phyloP scores from a whole-genome alignment of 805 yeast genomes.

The fission yeast (Schizosaccharomyces pombe) region ASM294v3 CU329670.1:839001-839500 shows the following conservation, averaged over 20 bases:
- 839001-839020: slow-evolving; percentile 10
- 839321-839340: background rate
- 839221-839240: slow-evolving; percentile 5
- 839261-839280: slow-evolving; percentile 11
- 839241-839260: slow-evolving; percentile 7
- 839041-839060: slow-evolving; percentile 25
- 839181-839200: background rate
- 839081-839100: slow-evolving; percentile 21
- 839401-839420: slow-evolving; percentile 14
- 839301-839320: slow-evolving; percentile 5
- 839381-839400: slow-evolving; percentile 49
- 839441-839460: slow-evolving; percentile 36
- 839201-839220: background rate
- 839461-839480: slow-evolving; percentile 19
- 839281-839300: slow-evolving; percentile 9
- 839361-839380: slow-evolving; percentile 15
- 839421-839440: slow-evolving; percentile 76
- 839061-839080: slow-evolving; percentile 35
- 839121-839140: background rate
- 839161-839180: background rate
- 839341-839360: background rate
- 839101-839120: background rate
- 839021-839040: background rate
- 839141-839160: background rate
- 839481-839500: slow-evolving; percentile 22